Conservation (phyloP, 1,284 basidiomycete species). For the Inonotus hispidus region DNA sequence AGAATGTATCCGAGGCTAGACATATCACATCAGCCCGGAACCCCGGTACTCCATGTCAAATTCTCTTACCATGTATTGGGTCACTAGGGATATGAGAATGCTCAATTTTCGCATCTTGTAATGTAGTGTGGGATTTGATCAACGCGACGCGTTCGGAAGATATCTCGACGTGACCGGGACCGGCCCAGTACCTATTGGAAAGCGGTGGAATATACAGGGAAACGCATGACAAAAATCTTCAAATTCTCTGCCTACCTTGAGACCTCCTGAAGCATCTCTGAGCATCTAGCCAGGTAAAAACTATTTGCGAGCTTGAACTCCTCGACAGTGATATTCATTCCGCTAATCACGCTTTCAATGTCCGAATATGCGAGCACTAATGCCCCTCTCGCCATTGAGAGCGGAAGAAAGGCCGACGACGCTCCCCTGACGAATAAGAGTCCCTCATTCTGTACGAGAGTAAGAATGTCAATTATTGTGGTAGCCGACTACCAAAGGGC, state of each 20-base stretch:
- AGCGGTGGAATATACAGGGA: neutral
- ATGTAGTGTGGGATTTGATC: neutral
- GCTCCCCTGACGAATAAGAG: neutral
- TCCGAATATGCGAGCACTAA: conserved; percentile 2
- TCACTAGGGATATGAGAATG: neutral
- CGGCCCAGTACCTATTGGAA: conserved; percentile 7
- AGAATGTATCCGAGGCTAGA: neutral
- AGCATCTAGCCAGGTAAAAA: neutral
- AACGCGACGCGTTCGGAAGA: conserved; percentile 5
- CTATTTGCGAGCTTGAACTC: neutral
- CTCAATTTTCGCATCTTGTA: neutral
- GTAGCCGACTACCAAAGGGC: neutral
- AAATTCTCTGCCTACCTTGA: conserved; percentile 1
- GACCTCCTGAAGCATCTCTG: neutral
- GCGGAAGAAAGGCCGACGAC: conserved; percentile 4
- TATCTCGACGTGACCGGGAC: conserved; percentile 2
- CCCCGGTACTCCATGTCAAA: neutral
- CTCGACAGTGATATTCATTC: neutral
- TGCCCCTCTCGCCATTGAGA: conserved; percentile 12
- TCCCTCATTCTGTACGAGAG: neutral
- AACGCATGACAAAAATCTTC: neutral
- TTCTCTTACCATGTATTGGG: neutral
- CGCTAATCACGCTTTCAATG: neutral
- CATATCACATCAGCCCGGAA: neutral
- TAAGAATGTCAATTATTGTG: conserved; percentile 7